phyloP scores from a whole-genome alignment of 1,284 basidiomycete genomes.

The Inonotus hispidus region DNA sequence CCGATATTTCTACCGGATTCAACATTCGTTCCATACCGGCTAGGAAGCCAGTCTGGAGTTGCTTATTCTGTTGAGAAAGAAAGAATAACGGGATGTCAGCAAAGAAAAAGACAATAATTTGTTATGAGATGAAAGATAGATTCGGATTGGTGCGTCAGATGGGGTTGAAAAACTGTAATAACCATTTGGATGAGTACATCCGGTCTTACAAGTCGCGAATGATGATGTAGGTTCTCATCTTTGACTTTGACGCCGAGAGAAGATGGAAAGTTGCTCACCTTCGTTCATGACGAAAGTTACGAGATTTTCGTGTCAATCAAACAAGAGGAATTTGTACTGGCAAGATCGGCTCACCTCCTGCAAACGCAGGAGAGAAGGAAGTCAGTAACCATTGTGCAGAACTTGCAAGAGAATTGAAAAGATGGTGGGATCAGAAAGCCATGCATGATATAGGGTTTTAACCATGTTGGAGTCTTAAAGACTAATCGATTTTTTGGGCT shows the following conservation, averaged over 20 bases:
- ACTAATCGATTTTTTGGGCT: conserved; percentile 66
- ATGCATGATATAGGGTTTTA: conserved; percentile 39
- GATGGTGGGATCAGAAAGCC: conserved; percentile 37
- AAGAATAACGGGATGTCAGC: too few species aligned
- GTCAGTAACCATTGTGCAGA: conserved; percentile 26
- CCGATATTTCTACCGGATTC: conserved; percentile 34
- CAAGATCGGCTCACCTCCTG: conserved; percentile 30
- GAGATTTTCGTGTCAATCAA: not conserved
- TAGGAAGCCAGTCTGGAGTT: conserved; percentile 62
- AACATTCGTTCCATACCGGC: conserved; percentile 64
- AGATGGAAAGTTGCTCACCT: not conserved
- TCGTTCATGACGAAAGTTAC: not conserved
- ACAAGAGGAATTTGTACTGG: not conserved
- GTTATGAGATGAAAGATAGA: not conserved
- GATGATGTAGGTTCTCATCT: conserved; percentile 50
- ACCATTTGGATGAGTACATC: conserved; percentile 54
- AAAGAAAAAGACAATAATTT: too few species aligned
- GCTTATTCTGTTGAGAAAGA: conserved; percentile 43
- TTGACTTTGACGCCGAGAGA: conserved; percentile 8
- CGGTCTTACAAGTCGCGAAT: conserved; percentile 63
- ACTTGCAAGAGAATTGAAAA: conserved; percentile 12
- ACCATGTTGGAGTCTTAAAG: conserved; percentile 74
- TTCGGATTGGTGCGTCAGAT: conserved; percentile 41
- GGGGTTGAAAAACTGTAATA: conserved; percentile 56
- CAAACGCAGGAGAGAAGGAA: conserved; percentile 16